Evolutionary conservation across 116 monocot species (phyloP).

Genomic region (Cymodocea nodosa): DNA sequence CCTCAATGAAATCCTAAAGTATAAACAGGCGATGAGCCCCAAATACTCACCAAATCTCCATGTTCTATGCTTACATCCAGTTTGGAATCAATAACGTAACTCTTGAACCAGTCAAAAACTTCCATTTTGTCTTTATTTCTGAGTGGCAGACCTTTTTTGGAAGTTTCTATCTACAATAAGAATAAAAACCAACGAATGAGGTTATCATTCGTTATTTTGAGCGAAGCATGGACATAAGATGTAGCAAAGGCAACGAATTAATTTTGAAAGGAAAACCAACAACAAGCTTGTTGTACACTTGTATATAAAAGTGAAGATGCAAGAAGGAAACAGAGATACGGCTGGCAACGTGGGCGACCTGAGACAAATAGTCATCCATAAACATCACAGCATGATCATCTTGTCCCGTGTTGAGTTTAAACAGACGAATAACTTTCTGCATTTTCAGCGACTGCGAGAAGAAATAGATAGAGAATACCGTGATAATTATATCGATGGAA

Average conservation of each 20-base stretch:
- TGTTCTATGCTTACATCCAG: conserved; percentile 68
- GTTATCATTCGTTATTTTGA: not conserved
- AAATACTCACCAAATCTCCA: conserved; percentile 51
- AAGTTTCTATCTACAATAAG: conserved; percentile 34
- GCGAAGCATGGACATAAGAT: not conserved
- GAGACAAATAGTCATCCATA: conserved; percentile 66
- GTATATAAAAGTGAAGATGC: not conserved
- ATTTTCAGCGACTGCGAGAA: conserved; percentile 51
- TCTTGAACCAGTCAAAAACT: conserved; percentile 80
- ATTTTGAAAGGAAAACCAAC: not conserved
- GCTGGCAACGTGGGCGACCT: conserved; percentile 22
- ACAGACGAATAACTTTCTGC: conserved; percentile 59
- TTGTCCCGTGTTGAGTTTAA: conserved; percentile 85
- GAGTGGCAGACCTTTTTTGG: conserved; percentile 31
- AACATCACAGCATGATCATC: conserved; percentile 98
- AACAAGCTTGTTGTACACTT: not conserved
- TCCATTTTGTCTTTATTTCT: conserved; percentile 21
- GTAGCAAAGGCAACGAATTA: not conserved
- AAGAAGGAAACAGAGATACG: not conserved
- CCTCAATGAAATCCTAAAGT: not conserved
- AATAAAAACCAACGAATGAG: conserved; percentile 1
- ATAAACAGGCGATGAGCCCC: not conserved
- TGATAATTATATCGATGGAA: not conserved
- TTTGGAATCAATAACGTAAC: conserved; percentile 48
- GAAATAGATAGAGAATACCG: not conserved